Base-by-base conservation (phyloP, 345 rosid genomes). In the Leavenworthia alabamica region DNA sequence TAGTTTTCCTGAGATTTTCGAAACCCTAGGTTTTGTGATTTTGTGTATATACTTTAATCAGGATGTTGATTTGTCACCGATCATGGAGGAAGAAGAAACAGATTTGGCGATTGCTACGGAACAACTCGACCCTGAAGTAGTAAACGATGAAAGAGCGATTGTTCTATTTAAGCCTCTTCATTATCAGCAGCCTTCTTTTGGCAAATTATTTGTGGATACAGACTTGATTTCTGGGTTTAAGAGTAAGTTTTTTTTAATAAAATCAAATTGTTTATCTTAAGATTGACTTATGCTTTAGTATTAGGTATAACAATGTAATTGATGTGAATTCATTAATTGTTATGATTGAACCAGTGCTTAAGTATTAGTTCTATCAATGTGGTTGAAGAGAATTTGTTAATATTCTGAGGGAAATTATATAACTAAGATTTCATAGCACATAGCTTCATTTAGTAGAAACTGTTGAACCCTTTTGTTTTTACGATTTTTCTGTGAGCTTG, bases 71-170 rank as follows among this genome's bases (percentile, higher is more conserved):
- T 67, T 85, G 54, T 81, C 86, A 28, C 86, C 86, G 15, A 75
- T 81, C 8, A 79, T 79, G 49, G 89, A 83, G 68, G 94, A 80
- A 51, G 87, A 75, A 15, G 89, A 73, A 16, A 27, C 11, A 0
- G 54, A 60, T 32, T n/a, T 60, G 22, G 4, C 65, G 43, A 45
- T 60, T 54, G 26, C 2, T 11, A 13, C 16, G 10, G 41, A 32
- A 17, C n/a, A 42, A 58, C 6, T 17, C 8, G 42, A 59, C 11
- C 8, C 41, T 27, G 17, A 9, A 3, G 50, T 75, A 1, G 75
- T 33, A 2, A 85, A 84, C 29, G 74, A 73, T 36, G 94, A 89
- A 60, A 84, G 76, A 63, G 85, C 97, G n/a, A 70, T 89, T 43
- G 95, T 89, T 46, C 62, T 86, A 0, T 89, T 73, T 67, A 79